Conservation (phyloP, 768 basidiomycete genomes). For the Tylopilus intermedius region DNA sequence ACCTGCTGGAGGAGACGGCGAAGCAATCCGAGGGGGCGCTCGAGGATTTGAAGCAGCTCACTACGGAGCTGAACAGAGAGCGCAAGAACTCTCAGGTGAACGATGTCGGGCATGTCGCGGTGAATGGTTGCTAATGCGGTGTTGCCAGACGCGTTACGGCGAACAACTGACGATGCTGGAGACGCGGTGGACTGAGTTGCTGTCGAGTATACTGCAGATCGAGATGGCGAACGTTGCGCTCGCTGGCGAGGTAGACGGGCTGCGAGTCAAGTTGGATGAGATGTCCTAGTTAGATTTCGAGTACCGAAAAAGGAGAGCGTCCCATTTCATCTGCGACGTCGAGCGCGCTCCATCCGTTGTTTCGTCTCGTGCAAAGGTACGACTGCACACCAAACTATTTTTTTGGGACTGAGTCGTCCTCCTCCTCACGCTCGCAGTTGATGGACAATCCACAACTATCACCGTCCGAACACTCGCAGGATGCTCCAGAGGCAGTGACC, state of each 20-base stretch:
- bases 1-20: conserved; percentile 72
- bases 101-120: neutral
- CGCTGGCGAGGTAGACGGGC: conserved; percentile 69
- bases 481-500: conserved; percentile 14
- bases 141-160: conserved; percentile 64
- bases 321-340: conserved; percentile 12
- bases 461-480: conserved; percentile 29
- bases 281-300: conserved; percentile 31
- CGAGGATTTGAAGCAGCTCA: conserved; percentile 74
- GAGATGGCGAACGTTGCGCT: conserved; percentile 92
- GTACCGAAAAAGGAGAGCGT: conserved; percentile 26
- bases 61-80: conserved; percentile 82
- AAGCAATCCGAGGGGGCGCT: conserved; percentile 65
- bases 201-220: conserved; percentile 86
- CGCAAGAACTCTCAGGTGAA: conserved; percentile 80
- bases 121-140: neutral
- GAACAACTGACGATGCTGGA: conserved; percentile 77
- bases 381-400: too few species aligned
- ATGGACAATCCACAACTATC: conserved; percentile 60
- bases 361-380: neutral
- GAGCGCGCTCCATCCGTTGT: neutral
- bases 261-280: conserved; percentile 58
- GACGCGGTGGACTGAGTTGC: conserved; percentile 87
- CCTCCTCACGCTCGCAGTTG: conserved; percentile 30
- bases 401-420: neutral